Evolutionary conservation across 352 stramenopile genomes (phyloP), one percentile per base, ranked within the genome.

Genomic region (Globisporangium paddicum): DNA sequence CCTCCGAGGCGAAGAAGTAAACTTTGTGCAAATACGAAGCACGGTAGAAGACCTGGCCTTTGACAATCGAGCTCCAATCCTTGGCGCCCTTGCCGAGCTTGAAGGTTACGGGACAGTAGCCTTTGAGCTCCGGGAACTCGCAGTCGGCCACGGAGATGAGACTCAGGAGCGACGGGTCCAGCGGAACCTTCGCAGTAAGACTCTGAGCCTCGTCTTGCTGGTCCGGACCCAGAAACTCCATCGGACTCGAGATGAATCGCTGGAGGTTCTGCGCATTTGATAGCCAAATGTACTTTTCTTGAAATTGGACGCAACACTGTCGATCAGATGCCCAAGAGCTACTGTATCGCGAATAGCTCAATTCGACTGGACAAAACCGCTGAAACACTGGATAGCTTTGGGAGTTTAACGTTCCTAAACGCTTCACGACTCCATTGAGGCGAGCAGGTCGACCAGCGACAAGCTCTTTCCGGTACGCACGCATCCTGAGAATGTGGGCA

Each of bases 101-200:
- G 49, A 89, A 89, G 3, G 77, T 89, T 23, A 91, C 82, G 7
- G 82, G 79, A 52, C 79, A 91, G 55, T 90, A 91, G 7, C 79
- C 82, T 65, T 85, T 86, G 46, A 89, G 60, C 54, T 91, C 82
- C 0, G 79, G 79, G 32, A 89, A 87, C 47, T 87, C 75, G 32
- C 77, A 89, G 48, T 89, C 80, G 9, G 71, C 51, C 7, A 89
- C 79, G 0, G 69, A 73, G 2, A 91, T 58, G 18, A 91, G 66
- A 37, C 78, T 89, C 35, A 89, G 14, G 13, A 89, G 48, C n/a
- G 82, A 91, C 21, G 78, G 68, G 25, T 83, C 78, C 14, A 89
- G 64, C 1, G 82, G 82, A 4, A 67, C 54, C 50, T 68, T 71
- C 3, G 21, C 21, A 5, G 86, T 62, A 21, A 87, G 60, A 30